phyloP scores from a whole-genome alignment of 106 monocot genomes.

The Platanthera zijinensis region DNA sequence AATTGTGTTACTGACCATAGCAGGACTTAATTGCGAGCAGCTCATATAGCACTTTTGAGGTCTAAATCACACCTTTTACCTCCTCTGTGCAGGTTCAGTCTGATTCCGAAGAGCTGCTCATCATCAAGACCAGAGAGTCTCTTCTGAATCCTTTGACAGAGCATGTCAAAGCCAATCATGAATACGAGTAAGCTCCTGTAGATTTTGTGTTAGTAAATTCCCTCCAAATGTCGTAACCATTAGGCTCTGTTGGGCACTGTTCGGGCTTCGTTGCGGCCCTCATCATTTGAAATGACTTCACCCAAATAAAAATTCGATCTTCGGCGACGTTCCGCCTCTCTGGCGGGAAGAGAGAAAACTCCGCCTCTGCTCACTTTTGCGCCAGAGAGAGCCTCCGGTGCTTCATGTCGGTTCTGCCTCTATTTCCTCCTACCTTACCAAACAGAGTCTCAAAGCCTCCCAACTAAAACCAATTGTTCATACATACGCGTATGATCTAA shows the following conservation, averaged over 20 bases:
- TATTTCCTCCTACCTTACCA: too few species aligned
- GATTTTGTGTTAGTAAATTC: neutral
- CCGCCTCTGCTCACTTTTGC: too few species aligned
- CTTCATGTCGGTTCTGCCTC: too few species aligned
- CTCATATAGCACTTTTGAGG: neutral
- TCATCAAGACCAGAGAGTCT: constrained; percentile 88
- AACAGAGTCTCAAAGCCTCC: too few species aligned
- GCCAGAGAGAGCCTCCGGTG: too few species aligned
- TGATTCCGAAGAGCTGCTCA: constrained; percentile 81
- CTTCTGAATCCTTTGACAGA: constrained; percentile 67
- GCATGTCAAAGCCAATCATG: constrained; percentile 91
- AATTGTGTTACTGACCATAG: neutral
- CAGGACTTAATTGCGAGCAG: neutral
- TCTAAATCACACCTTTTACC: neutral
- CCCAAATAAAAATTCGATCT: neutral
- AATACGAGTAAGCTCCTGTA: constrained; percentile 67
- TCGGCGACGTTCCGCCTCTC: neutral
- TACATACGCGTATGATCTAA: neutral
- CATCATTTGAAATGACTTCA: too few species aligned
- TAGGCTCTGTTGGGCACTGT: too few species aligned
- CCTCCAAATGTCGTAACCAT: neutral
- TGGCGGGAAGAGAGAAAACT: too few species aligned
- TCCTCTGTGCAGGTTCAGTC: constrained; percentile 49
- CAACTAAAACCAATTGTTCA: too few species aligned
- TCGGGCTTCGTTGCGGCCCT: too few species aligned